Evolutionary conservation across 2,329 filamentous ascomycete species (phyloP).

Genomic region (Pseudonectria foliicola): DNA sequence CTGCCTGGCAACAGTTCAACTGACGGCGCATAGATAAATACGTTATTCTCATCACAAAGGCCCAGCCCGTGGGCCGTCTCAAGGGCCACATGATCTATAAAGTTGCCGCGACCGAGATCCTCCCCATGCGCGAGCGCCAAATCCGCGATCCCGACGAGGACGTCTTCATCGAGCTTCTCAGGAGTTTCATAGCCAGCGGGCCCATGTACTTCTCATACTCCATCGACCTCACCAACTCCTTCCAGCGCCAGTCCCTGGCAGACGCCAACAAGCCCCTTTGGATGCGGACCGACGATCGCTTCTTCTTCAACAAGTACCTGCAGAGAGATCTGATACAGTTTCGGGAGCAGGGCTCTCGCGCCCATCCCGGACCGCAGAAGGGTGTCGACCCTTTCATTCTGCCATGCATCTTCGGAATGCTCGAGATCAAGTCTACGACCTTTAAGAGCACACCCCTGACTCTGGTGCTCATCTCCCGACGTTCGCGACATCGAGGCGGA

Average conservation of each 20-base stretch:
- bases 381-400: conserved; percentile 86
- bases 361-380: conserved; percentile 62
- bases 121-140: conserved; percentile 86
- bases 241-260: conserved; percentile 82
- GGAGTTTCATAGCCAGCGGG: conserved; percentile 70
- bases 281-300: conserved; percentile 90
- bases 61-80: conserved; percentile 79
- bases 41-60: conserved; percentile 92
- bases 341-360: conserved; percentile 55
- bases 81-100: conserved; percentile 97
- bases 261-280: conserved; percentile 70
- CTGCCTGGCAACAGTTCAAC: conserved; percentile 9
- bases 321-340: conserved; percentile 90
- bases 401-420: conserved; percentile 92
- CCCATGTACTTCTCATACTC: conserved; percentile 99
- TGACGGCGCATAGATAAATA: conserved; percentile 65
- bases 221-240: conserved; percentile 91
- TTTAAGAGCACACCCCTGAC: conserved; percentile 82
- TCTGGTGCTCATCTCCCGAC: conserved; percentile 78
- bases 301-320: conserved; percentile 97
- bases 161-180: conserved; percentile 76
- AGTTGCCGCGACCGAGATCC: conserved; percentile 81
- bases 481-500: conserved; percentile 80
- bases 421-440: conserved; percentile 79
- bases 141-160: conserved; percentile 93